Conservation (phyloP, 129 eudicot genomes). For the Oenanthe sinensis region DNA sequence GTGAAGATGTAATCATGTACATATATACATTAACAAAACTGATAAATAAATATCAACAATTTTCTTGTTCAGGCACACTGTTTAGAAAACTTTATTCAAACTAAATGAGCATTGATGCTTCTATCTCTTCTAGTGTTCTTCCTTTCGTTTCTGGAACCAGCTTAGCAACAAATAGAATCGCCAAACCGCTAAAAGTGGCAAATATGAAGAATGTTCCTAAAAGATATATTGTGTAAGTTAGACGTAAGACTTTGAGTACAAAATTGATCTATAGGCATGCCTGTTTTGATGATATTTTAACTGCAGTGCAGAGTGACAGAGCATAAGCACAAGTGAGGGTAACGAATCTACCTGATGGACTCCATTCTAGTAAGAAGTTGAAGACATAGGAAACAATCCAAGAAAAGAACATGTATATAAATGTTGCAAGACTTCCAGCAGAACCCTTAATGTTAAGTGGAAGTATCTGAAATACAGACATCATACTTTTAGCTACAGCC, state of each 20-base stretch:
- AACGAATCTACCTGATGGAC: constrained; percentile 15
- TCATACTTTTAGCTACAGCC: not conserved
- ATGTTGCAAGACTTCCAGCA: constrained; percentile 18
- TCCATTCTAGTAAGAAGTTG: constrained; percentile 24
- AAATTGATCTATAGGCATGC: not conserved
- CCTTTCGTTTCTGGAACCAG: constrained; percentile 74
- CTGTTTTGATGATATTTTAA: not conserved
- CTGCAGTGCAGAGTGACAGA: not conserved
- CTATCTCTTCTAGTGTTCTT: constrained; percentile 59
- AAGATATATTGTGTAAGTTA: not conserved
- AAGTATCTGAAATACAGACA: constrained; percentile 11
- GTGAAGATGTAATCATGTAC: no score
- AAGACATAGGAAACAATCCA: constrained; percentile 18
- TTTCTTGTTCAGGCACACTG: not conserved
- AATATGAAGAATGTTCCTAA: constrained; percentile 35
- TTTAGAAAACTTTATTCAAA: not conserved
- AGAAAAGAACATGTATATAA: constrained; percentile 1
- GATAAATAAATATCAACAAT: not conserved
- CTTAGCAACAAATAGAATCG: constrained; percentile 22
- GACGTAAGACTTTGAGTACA: not conserved
- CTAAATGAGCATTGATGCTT: constrained; percentile 25
- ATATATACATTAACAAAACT: no score
- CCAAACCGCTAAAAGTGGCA: constrained; percentile 16
- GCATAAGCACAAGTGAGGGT: not conserved
- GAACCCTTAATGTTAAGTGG: constrained; percentile 22